phyloP scores from a whole-genome alignment of 2,329 filamentous ascomycete genomes.

The Thelonectria discophora region DNA sequence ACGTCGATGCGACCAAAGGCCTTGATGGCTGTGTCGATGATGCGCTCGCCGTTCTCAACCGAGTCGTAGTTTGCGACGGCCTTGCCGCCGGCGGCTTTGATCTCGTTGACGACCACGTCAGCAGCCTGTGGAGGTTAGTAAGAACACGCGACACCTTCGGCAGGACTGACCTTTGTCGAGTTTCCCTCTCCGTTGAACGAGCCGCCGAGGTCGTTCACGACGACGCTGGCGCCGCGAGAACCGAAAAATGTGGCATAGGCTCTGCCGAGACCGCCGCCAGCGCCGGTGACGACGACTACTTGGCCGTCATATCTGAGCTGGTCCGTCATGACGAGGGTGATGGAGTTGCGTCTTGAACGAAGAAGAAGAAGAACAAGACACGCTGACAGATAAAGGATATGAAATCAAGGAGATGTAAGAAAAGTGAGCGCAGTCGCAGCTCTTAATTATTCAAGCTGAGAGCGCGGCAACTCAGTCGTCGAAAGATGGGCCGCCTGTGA shows the following conservation, averaged over 20 bases:
- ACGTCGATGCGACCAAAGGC: constrained; percentile 88
- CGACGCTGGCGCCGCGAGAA: constrained; percentile 89
- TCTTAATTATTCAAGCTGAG: constrained; percentile 40
- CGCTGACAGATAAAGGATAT: constrained; percentile 14
- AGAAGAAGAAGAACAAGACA: constrained; percentile 11
- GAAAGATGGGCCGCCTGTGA: constrained; percentile 28
- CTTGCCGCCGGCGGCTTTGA: constrained; percentile 88
- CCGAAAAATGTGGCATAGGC: constrained; percentile 91
- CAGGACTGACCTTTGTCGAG: constrained; percentile 76
- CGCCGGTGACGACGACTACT: constrained; percentile 84
- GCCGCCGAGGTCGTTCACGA: constrained; percentile 94
- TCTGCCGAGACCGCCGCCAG: constrained; percentile 81
- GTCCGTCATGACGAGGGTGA: constrained; percentile 61
- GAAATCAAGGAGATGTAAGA: constrained; percentile 17
- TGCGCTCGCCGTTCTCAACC: constrained; percentile 91
- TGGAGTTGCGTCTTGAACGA: constrained; percentile 18
- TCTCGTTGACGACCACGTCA: constrained; percentile 84
- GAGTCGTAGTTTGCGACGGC: constrained; percentile 97
- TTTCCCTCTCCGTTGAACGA: constrained; percentile 93
- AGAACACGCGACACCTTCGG: neutral
- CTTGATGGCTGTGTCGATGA: constrained; percentile 88
- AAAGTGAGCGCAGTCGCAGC: constrained; percentile 27
- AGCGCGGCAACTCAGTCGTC: constrained; percentile 32
- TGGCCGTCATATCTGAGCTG: constrained; percentile 85
- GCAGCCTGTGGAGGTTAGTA: constrained; percentile 67